phyloP scores from a whole-genome alignment of 768 basidiomycete genomes.

The Kwoniella shandongensis region DNA sequence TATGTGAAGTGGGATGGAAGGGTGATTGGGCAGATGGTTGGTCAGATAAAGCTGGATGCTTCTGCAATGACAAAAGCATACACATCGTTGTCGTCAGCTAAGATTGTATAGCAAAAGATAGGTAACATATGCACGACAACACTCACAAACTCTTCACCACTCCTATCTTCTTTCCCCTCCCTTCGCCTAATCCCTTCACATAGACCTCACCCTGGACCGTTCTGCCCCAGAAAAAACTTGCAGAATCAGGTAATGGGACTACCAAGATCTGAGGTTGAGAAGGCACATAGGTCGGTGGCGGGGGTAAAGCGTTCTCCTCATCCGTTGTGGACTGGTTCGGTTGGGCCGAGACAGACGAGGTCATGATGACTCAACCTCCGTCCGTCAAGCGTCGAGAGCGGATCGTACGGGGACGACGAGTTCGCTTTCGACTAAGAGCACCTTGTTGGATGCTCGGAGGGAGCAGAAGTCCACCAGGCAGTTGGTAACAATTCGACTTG shows the following conservation, averaged over 20 bases:
- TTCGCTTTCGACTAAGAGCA: no score
- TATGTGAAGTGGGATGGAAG: constrained; percentile 23
- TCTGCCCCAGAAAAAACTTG: constrained; percentile 47
- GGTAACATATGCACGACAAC: not conserved
- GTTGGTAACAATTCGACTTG: no score
- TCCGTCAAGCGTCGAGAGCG: no score
- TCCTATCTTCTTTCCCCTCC: constrained; percentile 14
- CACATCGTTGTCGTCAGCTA: not conserved
- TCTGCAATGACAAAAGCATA: constrained; percentile 13
- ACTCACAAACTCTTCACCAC: constrained; percentile 33
- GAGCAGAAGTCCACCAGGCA: no score
- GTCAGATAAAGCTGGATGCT: constrained; percentile 33
- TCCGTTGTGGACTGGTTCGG: not conserved
- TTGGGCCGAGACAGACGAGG: no score
- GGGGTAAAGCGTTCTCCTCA: no score
- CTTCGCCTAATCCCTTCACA: constrained; percentile 47
- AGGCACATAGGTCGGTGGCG: constrained; percentile 43
- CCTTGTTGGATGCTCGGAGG: no score
- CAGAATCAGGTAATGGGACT: constrained; percentile 44
- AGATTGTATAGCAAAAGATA: not conserved
- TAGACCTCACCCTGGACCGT: constrained; percentile 49
- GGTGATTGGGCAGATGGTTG: constrained; percentile 33
- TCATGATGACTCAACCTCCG: not conserved
- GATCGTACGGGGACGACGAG: no score
- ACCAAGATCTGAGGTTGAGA: constrained; percentile 48